A percentile compares a stretch with the other conserved stretches of the same genome.
phyloP scores from a whole-genome alignment of 2,329 filamentous ascomycete species.

The Macroventuria anomochaeta region DNA sequence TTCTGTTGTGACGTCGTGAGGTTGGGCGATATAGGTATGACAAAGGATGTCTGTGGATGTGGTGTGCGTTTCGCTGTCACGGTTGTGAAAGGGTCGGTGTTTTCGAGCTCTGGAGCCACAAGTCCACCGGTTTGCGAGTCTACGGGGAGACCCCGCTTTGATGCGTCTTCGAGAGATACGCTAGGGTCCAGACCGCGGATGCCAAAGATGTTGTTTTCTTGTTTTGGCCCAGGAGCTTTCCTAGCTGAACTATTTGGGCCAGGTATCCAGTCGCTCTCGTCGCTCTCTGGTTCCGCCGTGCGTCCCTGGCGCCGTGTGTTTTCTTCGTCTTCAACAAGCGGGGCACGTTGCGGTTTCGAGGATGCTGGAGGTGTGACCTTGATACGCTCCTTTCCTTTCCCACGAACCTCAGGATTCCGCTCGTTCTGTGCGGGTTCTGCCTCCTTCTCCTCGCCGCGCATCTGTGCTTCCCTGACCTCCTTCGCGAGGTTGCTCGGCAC shows the following conservation, averaged over 20 bases:
- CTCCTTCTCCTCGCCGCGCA: constrained; percentile 59
- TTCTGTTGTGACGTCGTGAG: constrained; percentile 4
- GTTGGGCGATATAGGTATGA: constrained; percentile 28
- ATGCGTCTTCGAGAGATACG: constrained; percentile 32
- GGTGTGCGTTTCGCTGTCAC: constrained; percentile 27
- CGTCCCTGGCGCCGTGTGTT: constrained; percentile 32
- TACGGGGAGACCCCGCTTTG: constrained; percentile 23
- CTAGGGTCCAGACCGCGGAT: constrained; percentile 34
- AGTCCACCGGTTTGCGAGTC: constrained; percentile 6
- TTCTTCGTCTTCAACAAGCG: constrained; percentile 43
- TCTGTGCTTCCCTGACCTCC: constrained; percentile 61
- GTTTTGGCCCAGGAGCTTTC: constrained; percentile 19
- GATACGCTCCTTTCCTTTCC: constrained; percentile 34
- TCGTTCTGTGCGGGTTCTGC: constrained; percentile 19
- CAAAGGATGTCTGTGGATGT: constrained; percentile 27
- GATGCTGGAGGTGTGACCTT: constrained; percentile 24
- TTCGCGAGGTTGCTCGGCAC: constrained; percentile 56
- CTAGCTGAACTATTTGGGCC: constrained; percentile 30
- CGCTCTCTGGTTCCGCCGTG: constrained; percentile 35
- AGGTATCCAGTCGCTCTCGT: constrained; percentile 48
- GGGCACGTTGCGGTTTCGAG: constrained; percentile 28
- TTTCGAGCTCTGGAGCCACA: constrained; percentile 21
- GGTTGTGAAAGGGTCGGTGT: constrained; percentile 35
- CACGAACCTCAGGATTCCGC: constrained; percentile 24
- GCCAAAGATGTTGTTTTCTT: constrained; percentile 40